Evolutionary conservation across 2,329 filamentous ascomycete species (phyloP).

Genomic region (Geoglossum cookeanum): DNA sequence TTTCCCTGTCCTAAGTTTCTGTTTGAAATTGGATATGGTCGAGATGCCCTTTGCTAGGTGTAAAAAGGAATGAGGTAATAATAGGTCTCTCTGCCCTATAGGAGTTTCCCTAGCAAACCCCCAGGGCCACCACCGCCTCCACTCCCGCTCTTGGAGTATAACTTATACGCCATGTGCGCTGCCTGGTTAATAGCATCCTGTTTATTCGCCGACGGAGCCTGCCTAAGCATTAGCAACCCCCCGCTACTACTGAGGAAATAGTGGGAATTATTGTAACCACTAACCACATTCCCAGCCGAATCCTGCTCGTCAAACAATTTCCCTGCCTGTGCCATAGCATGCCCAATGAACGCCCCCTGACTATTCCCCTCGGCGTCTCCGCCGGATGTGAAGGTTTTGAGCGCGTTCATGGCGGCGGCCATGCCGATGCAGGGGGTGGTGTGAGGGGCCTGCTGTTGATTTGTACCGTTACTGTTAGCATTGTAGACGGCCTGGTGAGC

Average conservation of each 20-base stretch:
- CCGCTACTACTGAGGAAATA: background rate
- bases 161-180: background rate
- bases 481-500: conserved; percentile 1
- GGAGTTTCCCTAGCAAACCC: background rate
- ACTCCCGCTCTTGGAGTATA: background rate
- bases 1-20: no score
- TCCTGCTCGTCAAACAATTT: background rate
- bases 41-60: no score
- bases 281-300: background rate
- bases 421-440: background rate
- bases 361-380: background rate
- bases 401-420: background rate
- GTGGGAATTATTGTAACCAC: background rate
- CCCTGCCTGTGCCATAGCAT: background rate
- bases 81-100: background rate
- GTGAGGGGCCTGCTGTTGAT: background rate
- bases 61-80: no score
- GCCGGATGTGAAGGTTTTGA: background rate
- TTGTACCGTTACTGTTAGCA: background rate
- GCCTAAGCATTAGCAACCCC: no score
- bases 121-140: background rate
- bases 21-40: no score
- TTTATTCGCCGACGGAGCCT: background rate
- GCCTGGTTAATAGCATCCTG: background rate
- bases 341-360: background rate